Base-by-base conservation (phyloP, 495 filamentous ascomycete genomes). In the Zalerion maritima region DNA sequence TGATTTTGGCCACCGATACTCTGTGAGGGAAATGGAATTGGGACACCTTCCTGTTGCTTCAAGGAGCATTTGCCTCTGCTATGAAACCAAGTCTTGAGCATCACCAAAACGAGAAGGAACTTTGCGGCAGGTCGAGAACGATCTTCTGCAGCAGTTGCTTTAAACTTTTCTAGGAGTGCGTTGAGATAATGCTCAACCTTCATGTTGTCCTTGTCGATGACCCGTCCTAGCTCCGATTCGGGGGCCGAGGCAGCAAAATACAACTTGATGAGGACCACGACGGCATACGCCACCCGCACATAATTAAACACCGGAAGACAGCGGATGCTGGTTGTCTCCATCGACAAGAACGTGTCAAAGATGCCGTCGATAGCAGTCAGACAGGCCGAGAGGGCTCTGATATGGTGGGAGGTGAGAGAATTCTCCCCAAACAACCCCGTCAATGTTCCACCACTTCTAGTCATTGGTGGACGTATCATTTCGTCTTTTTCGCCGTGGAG, bases 241-340 rank as follows among this genome's bases (percentile, higher is more conserved):
- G 79, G 64, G 7, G 70, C 62, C 8, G 67, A 73, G 6, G 81
- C 75, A 2, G 81, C 73, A 28, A 83, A 80, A 50, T 83, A 83
- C 36, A 94, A 69, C 43, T 91, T 94, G 47, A 93, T 83, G 11
- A 94, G 52, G 11, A 84, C 70, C n/a, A 94, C 73, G 13, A 78
- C 67, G 4, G 83, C 78, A 32, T 89, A 92, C 17, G 79, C 70
- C 21, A 81, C 71, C 9, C 84, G 76, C 23, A 86, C 79, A 39
- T 81, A 73, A 26, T 69, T 71, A 37, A 81, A 70, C 2, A 89
- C 75, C 6, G 87, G 84, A 8, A 94, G 46, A 10, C 60, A 74
- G 32, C 75, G 66, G 21, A 94, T 62, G 8, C 58, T 63, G 2
- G 60, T 51, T n/a, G 67, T 47, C 22, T 73, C 69, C 21, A 84